Evolutionary conservation across 2,329 filamentous ascomycete species (phyloP).

Genomic region (Pseudopyrenochaeta lycopersici): DNA sequence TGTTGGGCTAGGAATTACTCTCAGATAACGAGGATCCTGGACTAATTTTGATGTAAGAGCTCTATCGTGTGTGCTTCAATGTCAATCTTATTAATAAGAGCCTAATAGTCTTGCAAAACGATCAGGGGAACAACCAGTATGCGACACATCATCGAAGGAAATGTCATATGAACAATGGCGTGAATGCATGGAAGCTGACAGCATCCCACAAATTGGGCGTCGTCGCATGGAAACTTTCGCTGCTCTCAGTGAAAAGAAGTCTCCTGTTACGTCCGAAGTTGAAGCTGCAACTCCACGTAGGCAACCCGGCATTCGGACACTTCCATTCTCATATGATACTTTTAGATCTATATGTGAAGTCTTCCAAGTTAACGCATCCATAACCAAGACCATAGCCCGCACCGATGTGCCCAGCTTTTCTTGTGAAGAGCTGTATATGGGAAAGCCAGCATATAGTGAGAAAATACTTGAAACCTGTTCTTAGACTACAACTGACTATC

Average conservation of each 20-base stretch:
- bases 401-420: conserved; percentile 21
- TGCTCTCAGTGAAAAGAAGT: conserved; percentile 8
- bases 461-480: background rate
- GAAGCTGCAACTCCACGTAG: background rate
- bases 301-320: conserved; percentile 1
- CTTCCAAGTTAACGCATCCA: conserved; percentile 21
- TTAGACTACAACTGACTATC: too few relatives aligned
- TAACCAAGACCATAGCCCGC: conserved; percentile 17
- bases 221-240: conserved; percentile 7
- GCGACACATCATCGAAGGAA: too few relatives aligned
- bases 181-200: too few relatives aligned
- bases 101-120: too few relatives aligned
- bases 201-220: too few relatives aligned
- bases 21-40: too few relatives aligned
- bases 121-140: too few relatives aligned
- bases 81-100: too few relatives aligned
- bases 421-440: conserved; percentile 18
- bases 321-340: conserved; percentile 18
- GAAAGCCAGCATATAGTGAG: conserved; percentile 14
- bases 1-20: too few relatives aligned
- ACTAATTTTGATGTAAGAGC: too few relatives aligned
- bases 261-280: background rate
- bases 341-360: conserved; percentile 13
- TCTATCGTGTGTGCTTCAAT: too few relatives aligned
- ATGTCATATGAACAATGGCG: too few relatives aligned